These are phyloP conservation scores for Diaporthe longicolla DNA, from an alignment of 2,329 filamentous ascomycete species.

Conservation along the genomic window DNA sequence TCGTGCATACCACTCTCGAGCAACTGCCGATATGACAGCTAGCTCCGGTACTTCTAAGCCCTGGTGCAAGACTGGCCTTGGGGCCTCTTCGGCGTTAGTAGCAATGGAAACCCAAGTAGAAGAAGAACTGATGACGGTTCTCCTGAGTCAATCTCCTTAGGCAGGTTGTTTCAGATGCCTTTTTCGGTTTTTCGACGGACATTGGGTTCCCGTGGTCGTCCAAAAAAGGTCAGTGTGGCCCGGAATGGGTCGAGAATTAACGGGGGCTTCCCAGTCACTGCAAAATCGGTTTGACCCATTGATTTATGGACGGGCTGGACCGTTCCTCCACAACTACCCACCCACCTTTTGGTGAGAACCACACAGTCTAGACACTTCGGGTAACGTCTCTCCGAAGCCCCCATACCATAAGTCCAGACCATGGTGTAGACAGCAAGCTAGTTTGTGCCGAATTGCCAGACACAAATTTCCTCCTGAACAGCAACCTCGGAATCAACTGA, in stretches of 20 bases:
- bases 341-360: not conserved
- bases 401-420: not conserved
- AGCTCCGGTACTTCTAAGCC: slow-evolving; percentile 10
- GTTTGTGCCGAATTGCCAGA: not conserved
- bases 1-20: not conserved
- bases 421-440: not conserved
- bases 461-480: not conserved
- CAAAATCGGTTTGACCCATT: not conserved
- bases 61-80: not conserved
- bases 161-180: not conserved
- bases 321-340: not conserved
- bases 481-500: no score
- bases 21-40: not conserved
- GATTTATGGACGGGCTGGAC: slow-evolving; percentile 9
- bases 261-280: not conserved
- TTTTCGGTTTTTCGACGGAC: not conserved
- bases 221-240: not conserved
- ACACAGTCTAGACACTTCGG: not conserved
- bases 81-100: no score
- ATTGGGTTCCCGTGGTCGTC: slow-evolving; percentile 7
- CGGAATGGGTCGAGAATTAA: not conserved
- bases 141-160: not conserved
- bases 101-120: not conserved
- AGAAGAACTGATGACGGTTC: no score
- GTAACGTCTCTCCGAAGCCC: not conserved